phyloP scores from a whole-genome alignment of 176 grass and related monocot species.

The Secale cereale region DNA sequence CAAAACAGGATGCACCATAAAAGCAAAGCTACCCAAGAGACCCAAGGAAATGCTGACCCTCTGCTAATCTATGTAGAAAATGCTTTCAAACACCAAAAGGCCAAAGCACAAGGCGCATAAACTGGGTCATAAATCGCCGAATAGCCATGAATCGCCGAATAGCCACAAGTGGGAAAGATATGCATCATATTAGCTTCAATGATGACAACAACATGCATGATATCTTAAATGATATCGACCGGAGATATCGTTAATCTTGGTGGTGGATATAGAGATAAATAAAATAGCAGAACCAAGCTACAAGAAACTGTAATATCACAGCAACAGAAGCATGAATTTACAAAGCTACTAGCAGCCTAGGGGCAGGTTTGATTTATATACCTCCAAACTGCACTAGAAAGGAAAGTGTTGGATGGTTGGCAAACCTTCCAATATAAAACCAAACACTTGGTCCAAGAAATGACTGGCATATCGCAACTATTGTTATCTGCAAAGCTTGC shows the following conservation, averaged over 20 bases:
- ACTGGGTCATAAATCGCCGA: neutral
- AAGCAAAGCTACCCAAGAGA: too few species aligned
- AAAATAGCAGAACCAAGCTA: neutral
- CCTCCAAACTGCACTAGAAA: neutral
- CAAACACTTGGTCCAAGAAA: neutral
- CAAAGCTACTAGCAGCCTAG: too few species aligned
- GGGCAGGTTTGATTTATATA: neutral
- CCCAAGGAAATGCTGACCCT: too few species aligned
- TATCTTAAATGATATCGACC: too few species aligned
- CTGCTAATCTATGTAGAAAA: neutral
- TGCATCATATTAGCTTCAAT: neutral
- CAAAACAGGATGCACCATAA: too few species aligned
- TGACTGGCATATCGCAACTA: neutral
- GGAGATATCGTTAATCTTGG: neutral
- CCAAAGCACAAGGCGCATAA: neutral
- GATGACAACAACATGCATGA: neutral
- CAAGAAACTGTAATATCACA: neutral
- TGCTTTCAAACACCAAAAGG: neutral
- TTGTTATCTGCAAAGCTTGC: neutral
- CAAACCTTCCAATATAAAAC: neutral
- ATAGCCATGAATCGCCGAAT: neutral
- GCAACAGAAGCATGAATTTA: neutral
- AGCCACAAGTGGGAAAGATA: neutral
- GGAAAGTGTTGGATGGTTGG: neutral
- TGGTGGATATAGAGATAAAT: neutral